A percentile compares a stretch with the other conserved stretches of the same genome.
Evolutionary conservation across 2,329 filamentous ascomycete genomes (phyloP).

Genomic region (Botrytis elliptica): DNA sequence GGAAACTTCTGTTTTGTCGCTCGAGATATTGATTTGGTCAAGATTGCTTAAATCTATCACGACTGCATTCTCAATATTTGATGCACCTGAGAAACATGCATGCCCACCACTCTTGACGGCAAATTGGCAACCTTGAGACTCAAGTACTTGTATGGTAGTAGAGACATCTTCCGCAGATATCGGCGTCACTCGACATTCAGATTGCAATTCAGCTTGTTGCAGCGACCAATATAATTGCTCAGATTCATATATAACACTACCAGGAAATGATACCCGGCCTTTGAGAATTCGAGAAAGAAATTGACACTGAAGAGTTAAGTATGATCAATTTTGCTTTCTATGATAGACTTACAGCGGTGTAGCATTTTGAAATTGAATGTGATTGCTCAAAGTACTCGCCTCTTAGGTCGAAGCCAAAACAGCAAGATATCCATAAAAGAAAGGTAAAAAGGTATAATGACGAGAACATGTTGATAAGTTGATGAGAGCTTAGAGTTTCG

Average conservation of each 20-base stretch:
- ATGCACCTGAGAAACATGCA: slow-evolving; percentile 44
- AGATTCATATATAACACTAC: slow-evolving; percentile 23
- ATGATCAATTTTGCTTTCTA: not conserved
- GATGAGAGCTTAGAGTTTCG: not conserved
- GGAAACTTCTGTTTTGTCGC: slow-evolving; percentile 35
- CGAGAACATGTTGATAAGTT: not conserved
- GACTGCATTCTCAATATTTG: slow-evolving; percentile 50
- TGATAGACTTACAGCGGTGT: not conserved
- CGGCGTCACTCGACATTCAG: slow-evolving; percentile 31
- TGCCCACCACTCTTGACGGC: slow-evolving; percentile 34
- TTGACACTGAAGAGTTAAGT: not conserved
- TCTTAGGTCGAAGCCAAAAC: not conserved
- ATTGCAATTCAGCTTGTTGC: slow-evolving; percentile 25
- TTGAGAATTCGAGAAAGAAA: slow-evolving; percentile 9
- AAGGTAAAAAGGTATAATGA: not conserved
- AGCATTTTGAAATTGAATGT: not conserved
- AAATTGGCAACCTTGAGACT: slow-evolving; percentile 28
- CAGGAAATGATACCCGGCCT: slow-evolving; percentile 27
- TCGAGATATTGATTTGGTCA: slow-evolving; percentile 32
- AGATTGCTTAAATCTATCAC: slow-evolving; percentile 48
- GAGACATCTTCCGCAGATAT: slow-evolving; percentile 28
- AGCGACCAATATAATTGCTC: slow-evolving; percentile 39
- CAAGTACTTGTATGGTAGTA: slow-evolving; percentile 21
- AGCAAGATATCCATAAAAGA: not conserved
- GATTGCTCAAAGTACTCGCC: not conserved